Evolutionary conservation across 2,329 filamentous ascomycete species (phyloP), one percentile per base, ranked within the genome.

Genomic region (Thielaviopsis euricoi): DNA sequence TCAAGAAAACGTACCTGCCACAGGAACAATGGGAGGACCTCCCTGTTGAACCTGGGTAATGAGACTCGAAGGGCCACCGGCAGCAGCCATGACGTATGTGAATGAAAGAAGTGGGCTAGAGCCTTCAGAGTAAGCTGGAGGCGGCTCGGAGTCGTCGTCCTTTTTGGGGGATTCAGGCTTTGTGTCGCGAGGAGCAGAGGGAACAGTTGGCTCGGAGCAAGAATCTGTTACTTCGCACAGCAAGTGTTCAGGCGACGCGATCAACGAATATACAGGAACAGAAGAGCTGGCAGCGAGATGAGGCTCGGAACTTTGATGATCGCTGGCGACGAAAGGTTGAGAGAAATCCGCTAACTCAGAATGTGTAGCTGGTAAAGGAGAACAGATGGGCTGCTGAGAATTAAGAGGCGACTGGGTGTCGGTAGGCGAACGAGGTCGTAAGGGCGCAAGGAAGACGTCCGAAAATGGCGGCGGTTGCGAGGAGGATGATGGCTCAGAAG

Each of bases 41-140:
- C 86, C 86, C 73, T 98, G 93, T 70, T 95, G 90, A 66, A 98
- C 93, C 76, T 98, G 93, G 73, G 93, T 98, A 74, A 98, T 95
- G 69, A 98, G 95, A 81, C 93, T 97, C 76, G 90, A 86, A 66
- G 90, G 87, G 75, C 90, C 91, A 78, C 91, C 91, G 73, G 91
- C 90, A 70, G 89, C 87, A 73, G 93, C 90, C 93, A 98, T 98
- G 70, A 95, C 82, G 81, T 94, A 98, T 66, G 86, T 85, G 68
- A 98, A 98, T 59, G 89, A 88, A 61, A 86, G 80, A 70, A 98
- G 82, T 62, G 93, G 93, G 75, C 89, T 96, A 61, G 83, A 86
- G 66, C 91, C 90, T 81, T 97, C 91, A 64, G 87, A 89, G 71
- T 98, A 98, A 59, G 93, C 91, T 60, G 93, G 93, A 61, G 93